Evolutionary conservation across 202 grass and related monocot species (phyloP), one percentile per base, ranked within the genome.

Genomic region (Musa balbisiana): DNA sequence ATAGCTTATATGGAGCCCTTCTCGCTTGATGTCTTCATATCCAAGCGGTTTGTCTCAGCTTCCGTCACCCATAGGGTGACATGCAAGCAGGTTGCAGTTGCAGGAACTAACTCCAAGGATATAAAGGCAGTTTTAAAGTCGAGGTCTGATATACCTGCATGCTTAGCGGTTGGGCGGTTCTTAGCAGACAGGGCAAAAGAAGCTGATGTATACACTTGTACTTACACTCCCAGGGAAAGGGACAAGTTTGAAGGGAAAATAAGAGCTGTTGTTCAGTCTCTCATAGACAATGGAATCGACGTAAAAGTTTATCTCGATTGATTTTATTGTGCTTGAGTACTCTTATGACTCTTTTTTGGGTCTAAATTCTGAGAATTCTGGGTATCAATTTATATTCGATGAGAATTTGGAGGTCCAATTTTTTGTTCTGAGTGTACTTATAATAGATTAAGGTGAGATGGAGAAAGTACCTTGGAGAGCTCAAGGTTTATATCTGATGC

Each of bases 191-290:
- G 93, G 19, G 88, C 93, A 0, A 89, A 86, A 96, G 92, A 96
- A 88, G 87, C 92, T 0, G 87, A 96, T 14, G 89, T 96, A 13
- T 88, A 88, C 64, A 82, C 92, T 49, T 96, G 92, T 56, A 90
- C 87, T n/a, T 92, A 86, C 81, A 90, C 89, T 25, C 89, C 89
- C 3, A 66, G 92, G 56, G 89, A 96, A 26, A 75, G 77, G 55
- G 89, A 92, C 82, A 92, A 84, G 62, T 92, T 97, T 5, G 88
- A 97, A 72, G 90, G 90, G 14, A 97, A 97, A 86, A 93, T 93
- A 64, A 78, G 93, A 79, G 88, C 88, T 0, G 76, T 97, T 6
- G 90, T 97, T 60, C 92, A 96, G 79, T 92, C 92, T 0, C 81
- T 96, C 67, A 88, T 92, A 14, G 89, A 96, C 52, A 88, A 90